phyloP scores from a whole-genome alignment of 805 yeast species.

The Yamadazyma philogaea region DNA sequence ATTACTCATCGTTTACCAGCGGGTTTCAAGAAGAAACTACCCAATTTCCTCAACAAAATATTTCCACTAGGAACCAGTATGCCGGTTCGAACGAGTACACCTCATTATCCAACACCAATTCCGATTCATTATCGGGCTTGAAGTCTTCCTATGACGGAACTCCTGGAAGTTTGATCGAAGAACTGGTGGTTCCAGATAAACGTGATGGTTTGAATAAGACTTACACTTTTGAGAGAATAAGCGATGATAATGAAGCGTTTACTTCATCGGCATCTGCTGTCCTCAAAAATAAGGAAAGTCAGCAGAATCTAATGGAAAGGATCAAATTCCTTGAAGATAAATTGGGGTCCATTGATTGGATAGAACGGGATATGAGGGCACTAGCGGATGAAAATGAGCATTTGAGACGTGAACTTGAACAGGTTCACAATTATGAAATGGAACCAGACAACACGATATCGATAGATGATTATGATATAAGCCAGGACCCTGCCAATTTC shows the following conservation, averaged over 20 bases:
- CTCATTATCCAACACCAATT: slow-evolving; percentile 10
- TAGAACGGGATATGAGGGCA: slow-evolving; percentile 15
- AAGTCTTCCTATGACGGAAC: not conserved
- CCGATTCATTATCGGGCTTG: not conserved
- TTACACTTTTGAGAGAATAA: slow-evolving; percentile 32
- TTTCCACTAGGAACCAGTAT: slow-evolving; percentile 5
- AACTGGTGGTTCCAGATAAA: not conserved
- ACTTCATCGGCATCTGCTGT: slow-evolving; percentile 2
- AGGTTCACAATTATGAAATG: slow-evolving; percentile 5
- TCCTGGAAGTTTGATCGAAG: not conserved
- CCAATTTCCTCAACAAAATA: slow-evolving; percentile 10
- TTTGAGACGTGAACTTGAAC: slow-evolving; percentile 11
- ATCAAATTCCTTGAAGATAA: slow-evolving; percentile 11
- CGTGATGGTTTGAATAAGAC: slow-evolving; percentile 17
- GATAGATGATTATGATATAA: slow-evolving; percentile 22
- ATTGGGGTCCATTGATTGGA: slow-evolving; percentile 2
- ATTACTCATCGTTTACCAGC: slow-evolving; percentile 33
- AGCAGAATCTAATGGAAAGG: slow-evolving; percentile 7
- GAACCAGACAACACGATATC: slow-evolving; percentile 7
- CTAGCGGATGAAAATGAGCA: slow-evolving; percentile 15
- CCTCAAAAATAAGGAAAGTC: not conserved
- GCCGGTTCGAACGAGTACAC: slow-evolving; percentile 14
- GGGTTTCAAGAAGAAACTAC: slow-evolving; percentile 25
- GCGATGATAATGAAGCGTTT: slow-evolving; percentile 5
- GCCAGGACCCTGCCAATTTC: slow-evolving; percentile 20